These are phyloP conservation scores for Ascobolus immersus DNA, from an alignment of 495 filamentous ascomycete genomes.

Conservation along the genomic window DNA sequence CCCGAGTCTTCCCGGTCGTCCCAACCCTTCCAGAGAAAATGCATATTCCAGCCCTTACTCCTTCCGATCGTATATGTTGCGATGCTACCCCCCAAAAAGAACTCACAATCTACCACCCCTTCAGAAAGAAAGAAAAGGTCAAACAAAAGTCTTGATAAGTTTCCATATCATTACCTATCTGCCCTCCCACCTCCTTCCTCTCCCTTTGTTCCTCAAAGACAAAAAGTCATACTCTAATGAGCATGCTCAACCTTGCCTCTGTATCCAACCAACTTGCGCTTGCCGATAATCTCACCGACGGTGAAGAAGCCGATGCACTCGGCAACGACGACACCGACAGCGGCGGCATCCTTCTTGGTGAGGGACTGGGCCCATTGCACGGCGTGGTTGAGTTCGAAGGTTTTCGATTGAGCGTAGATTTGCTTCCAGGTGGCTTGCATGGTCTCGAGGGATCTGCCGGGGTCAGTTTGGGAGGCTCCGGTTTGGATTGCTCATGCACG, in stretches of 20 bases:
- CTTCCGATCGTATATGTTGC: too few species aligned
- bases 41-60: too few species aligned
- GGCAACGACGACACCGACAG: constrained; percentile 49
- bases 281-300: constrained; percentile 85
- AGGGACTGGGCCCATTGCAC: constrained; percentile 18
- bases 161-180: too few species aligned
- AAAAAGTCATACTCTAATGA: background rate
- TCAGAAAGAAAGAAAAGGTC: too few species aligned
- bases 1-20: too few species aligned
- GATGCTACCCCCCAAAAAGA: too few species aligned
- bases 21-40: too few species aligned
- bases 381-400: constrained; percentile 41
- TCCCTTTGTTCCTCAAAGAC: background rate
- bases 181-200: background rate
- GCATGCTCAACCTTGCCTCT: constrained; percentile 30
- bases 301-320: constrained; percentile 95
- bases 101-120: too few species aligned
- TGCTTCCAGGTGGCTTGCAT: constrained; percentile 75
- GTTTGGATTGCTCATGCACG: background rate
- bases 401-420: constrained; percentile 18
- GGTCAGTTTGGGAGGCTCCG: background rate
- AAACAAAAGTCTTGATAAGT: too few species aligned
- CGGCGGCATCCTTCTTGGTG: constrained; percentile 36
- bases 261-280: constrained; percentile 85
- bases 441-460: constrained; percentile 39